Percentiles rank a stretch among this genome's conserved stretches.
phyloP scores from a whole-genome alignment of 768 basidiomycete genomes.

The Multifurca ochricompacta region DNA sequence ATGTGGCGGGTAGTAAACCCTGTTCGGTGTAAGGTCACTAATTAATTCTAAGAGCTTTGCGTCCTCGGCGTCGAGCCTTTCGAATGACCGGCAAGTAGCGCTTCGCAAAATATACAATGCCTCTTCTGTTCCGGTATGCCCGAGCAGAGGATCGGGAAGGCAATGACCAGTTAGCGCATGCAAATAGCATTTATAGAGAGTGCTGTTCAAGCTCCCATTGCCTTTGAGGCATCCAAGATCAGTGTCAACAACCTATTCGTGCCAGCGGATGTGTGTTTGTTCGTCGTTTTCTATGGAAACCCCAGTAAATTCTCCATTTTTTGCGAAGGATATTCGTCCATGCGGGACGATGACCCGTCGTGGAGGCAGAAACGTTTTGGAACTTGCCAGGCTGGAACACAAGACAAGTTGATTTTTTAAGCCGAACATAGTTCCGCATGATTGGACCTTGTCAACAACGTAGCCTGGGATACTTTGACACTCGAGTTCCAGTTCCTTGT shows the following conservation, averaged over 20 bases:
- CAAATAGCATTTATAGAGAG: conserved; percentile 34
- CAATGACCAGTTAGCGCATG: conserved; percentile 38
- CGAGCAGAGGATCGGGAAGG: conserved; percentile 36
- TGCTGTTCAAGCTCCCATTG: conserved; percentile 24
- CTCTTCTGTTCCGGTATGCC: too few species aligned
- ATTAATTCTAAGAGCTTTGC: background rate
- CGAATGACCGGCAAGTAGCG: conserved; percentile 33
- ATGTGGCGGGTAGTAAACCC: background rate
- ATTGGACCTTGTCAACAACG: too few species aligned
- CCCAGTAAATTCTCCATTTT: background rate
- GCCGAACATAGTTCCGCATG: too few species aligned
- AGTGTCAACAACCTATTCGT: conserved; percentile 27
- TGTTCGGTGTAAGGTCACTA: background rate
- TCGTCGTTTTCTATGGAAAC: background rate
- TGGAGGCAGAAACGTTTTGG: too few species aligned
- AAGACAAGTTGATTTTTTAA: too few species aligned
- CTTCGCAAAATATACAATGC: too few species aligned
- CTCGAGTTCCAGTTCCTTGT: too few species aligned
- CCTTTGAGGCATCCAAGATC: conserved; percentile 27
- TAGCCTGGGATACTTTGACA: too few species aligned
- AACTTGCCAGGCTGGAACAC: too few species aligned
- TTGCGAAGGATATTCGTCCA: background rate
- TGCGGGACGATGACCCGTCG: background rate
- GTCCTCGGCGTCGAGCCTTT: too few species aligned
- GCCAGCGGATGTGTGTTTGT: conserved; percentile 19